Evolutionary conservation across 257 asterid genomes (phyloP), one percentile per base, ranked within the genome.

Genomic region (Lycium barbarum): DNA sequence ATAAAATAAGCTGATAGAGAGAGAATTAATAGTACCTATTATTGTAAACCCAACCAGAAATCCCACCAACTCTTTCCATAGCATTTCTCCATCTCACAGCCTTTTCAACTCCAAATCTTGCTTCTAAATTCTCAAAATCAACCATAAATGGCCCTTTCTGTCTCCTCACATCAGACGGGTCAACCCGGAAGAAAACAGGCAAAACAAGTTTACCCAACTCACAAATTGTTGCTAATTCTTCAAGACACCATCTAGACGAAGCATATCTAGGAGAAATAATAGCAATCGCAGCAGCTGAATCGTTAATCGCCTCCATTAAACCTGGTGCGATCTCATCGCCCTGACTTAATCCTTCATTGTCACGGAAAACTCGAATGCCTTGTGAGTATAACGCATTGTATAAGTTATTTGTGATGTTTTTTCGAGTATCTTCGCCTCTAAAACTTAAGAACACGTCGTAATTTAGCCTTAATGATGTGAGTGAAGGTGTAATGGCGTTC

Each of bases 371-470:
- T n/a, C 83, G 88, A 40, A 88, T 68, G 15, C 85, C 82, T 12
- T 38, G 20, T 13, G 83, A 59, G 17, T 68, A 22, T 2, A 88
- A 80, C 14, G 86, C 85, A n/a, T 83, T 3, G 84, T 82, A 88
- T 57, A 88, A 87, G 54, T 7, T 17, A 5, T 70, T 66, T 4
- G 84, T 57, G 83, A 88, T 65, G 84, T n/a, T 57, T 0, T 83
- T 1, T 0, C 89, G 87, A 40, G 91, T 88, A 81, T 87, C 90
- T 63, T 86, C 88, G 2, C 90, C 90, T 83, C 91, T 68, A 35
- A 88, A 88, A 83, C 89, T 86, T 17, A 88, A 22, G 22, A 88
- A 88, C 63, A 86, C 80, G 15, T 88, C 90, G 62, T 88, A 86
- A 11, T 70, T 11, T 35, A 85, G 76, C 49, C 87, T 86, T 33